Base-by-base conservation (phyloP, 495 filamentous ascomycete species). In the Podospora conica region DNA sequence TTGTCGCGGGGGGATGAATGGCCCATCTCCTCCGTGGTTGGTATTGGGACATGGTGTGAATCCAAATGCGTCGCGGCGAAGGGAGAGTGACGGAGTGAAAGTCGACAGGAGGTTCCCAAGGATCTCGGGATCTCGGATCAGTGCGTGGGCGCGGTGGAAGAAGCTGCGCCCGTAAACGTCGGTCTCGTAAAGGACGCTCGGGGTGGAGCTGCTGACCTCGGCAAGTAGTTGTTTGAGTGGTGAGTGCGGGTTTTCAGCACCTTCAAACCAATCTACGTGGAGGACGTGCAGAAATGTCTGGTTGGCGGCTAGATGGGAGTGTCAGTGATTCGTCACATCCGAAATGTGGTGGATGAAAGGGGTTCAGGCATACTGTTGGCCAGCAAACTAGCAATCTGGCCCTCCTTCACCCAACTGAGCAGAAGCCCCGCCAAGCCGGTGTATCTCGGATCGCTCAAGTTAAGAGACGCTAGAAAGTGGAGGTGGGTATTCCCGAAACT, bases 281-380 rank as follows among this genome's bases (percentile, higher is more conserved):
- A 84, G 70, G 20, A 81, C 71, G 57, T 84, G 82, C 12, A 84
- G 75, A 55, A 82, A 84, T 1, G 79, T 82, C 66, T 84, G 81
- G 9, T 75, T 75, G 15, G 76, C 80, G 8, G 71, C 33, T 48
- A 48, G 15, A 15, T 18, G 33, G 6, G 15, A 48, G 15, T 6
- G 33, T 48, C 33, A 48, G 33, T 48, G 6, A 48, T 6, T 48
- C 15, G 33, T 18, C 15, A 1, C 15, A 12, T 18, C 4, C 4
- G 4, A 7, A 6, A 48, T 15, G 15, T 7, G 33, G 15, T 48
- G 33, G 33, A n/a, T 48, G 33, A 15, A 7, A 5, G 18, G 15
- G 15, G 18, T n/a, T 18, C 4, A 3, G 15, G 18, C 33, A 6
- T 18, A 48, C 33, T 75, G 68, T 84, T 83, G 9, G 62, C 68